A percentile compares a stretch with the other conserved stretches of the same genome.
phyloP scores from a whole-genome alignment of 441 rosid genomes.

The Erysimum pusillum region DNA sequence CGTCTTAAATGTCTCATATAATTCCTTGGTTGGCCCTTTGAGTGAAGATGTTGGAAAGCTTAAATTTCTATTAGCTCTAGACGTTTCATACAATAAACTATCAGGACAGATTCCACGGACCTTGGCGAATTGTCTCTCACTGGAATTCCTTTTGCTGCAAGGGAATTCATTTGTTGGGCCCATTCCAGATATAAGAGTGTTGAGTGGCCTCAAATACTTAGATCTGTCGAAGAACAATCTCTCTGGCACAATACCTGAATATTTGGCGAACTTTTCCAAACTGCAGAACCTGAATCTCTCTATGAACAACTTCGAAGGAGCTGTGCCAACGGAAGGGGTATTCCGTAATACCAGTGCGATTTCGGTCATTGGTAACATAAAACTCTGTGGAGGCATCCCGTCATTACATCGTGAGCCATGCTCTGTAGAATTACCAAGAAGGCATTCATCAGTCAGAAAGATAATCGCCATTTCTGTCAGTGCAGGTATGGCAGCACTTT shows the following conservation, averaged over 20 bases:
- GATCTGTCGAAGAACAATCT: conserved; percentile 49
- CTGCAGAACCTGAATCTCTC: conserved; percentile 46
- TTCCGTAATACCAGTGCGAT: conserved; percentile 41
- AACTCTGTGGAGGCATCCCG: conserved; percentile 50
- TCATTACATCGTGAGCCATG: conserved; percentile 40
- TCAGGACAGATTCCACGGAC: conserved; percentile 47
- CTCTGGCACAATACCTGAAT: conserved; percentile 42
- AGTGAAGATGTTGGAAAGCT: conserved; percentile 31
- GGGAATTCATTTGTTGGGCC: conserved; percentile 44
- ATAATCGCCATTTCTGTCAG: conserved; percentile 24
- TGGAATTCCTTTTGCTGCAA: conserved; percentile 41
- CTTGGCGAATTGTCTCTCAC: conserved; percentile 36
- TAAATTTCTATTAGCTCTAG: conserved; percentile 16
- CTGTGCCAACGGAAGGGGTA: conserved; percentile 41
- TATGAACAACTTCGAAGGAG: conserved; percentile 45
- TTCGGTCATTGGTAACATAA: conserved; percentile 38
- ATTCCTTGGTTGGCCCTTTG: conserved; percentile 38
- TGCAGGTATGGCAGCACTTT: conserved; percentile 6
- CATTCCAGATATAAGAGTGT: conserved; percentile 41
- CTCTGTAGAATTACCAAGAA: background rate
- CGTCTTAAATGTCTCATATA: conserved; percentile 36
- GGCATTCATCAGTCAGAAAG: conserved; percentile 22
- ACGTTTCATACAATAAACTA: conserved; percentile 42
- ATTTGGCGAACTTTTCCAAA: conserved; percentile 18
- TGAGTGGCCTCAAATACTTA: conserved; percentile 34